These are phyloP conservation scores for Lobulomyces angularis DNA, from an alignment of 192 early-diverging fungal genomes.

Conservation along the genomic window DNA sequence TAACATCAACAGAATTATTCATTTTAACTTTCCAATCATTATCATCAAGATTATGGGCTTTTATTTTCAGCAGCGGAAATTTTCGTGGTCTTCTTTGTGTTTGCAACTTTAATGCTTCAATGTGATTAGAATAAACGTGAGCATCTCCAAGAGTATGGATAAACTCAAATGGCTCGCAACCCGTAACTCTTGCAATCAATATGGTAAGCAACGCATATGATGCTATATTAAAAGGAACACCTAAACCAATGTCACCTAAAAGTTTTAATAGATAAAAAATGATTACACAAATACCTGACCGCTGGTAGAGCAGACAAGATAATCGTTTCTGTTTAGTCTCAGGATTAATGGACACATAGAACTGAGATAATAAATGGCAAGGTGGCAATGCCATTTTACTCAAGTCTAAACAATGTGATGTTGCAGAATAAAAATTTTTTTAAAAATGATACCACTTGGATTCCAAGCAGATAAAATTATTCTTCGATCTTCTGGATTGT, in stretches of 20 bases:
- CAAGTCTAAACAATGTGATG: slow-evolving; percentile 54
- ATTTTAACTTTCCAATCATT: slow-evolving; percentile 2
- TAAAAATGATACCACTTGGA: slow-evolving; percentile 54
- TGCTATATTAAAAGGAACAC: slow-evolving; percentile 97
- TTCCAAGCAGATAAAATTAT: slow-evolving; percentile 97
- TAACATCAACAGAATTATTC: slow-evolving; percentile 17
- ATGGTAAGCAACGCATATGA: slow-evolving; percentile 85
- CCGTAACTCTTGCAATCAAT: slow-evolving; percentile 81
- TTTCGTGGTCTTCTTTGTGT: slow-evolving; percentile 56
- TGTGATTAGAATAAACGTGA: slow-evolving; percentile 87
- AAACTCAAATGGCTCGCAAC: slow-evolving; percentile 67
- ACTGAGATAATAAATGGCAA: slow-evolving; percentile 95
- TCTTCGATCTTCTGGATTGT: slow-evolving; percentile 75
- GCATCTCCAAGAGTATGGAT: slow-evolving; percentile 92
- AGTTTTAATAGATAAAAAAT: background rate
- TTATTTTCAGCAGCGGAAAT: slow-evolving; percentile 70
- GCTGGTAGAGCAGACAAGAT: slow-evolving; percentile 91
- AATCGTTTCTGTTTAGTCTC: slow-evolving; percentile 39
- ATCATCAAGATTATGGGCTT: slow-evolving; percentile 20
- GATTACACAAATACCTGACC: slow-evolving; percentile 20
- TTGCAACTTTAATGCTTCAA: slow-evolving; percentile 72
- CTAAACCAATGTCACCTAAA: slow-evolving; percentile 86
- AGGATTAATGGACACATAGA: slow-evolving; percentile 68
- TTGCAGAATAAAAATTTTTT: background rate
- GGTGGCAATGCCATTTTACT: slow-evolving; percentile 87